Base-by-base conservation (phyloP, 2,329 filamentous ascomycete species). In the Xylariales sp. region DNA sequence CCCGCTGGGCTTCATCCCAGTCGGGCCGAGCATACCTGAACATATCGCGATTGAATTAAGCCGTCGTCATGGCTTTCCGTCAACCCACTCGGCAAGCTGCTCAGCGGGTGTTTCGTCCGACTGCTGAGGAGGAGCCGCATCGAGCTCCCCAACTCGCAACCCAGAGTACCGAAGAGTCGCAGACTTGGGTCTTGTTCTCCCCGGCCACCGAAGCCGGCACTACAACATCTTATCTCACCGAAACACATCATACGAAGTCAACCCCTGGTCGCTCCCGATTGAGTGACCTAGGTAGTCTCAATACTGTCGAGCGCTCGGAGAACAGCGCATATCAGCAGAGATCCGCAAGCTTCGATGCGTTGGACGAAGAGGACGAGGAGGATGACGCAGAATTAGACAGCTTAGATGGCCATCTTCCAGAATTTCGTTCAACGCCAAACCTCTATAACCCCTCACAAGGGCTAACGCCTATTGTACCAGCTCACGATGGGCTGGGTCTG, bases 101-200 rank as follows among this genome's bases (percentile, higher is more conserved):
- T 18, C 75, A 74, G 52, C 70, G 76, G 48, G 63, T 66, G 45
- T 65, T 63, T 34, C 70, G 66, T 20, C 56, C 56, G 44, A 46
- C 64, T 24, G 55, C 65, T 3, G 60, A 59, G 15, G 64, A 66
- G 12, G 66, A 70, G 25, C 57, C 64, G 21, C 61, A 64, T 18
- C 48, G 55, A 36, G 50, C 52, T 38, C 59, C 60, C 44, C 56
- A 54, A 49, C 55, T 53, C 43, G 43, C 51, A 45, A 50, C 60
- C 25, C 63, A 64, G 36, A 54, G 57, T 31, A 66, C 80, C 45
- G 80, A 86, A 46, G 84, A 90, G 50, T 84, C 87, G 10, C 85
- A 93, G 63, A 91, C 95, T 76, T 98, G 93, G 93, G 85, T 97
- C 41, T 80, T 98, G 50, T 98, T 98, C 70, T 87, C 89, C 6